Conservation (phyloP, 1,139 yeast genomes). For the Kurtzmaniella quercitrusa region DNA sequence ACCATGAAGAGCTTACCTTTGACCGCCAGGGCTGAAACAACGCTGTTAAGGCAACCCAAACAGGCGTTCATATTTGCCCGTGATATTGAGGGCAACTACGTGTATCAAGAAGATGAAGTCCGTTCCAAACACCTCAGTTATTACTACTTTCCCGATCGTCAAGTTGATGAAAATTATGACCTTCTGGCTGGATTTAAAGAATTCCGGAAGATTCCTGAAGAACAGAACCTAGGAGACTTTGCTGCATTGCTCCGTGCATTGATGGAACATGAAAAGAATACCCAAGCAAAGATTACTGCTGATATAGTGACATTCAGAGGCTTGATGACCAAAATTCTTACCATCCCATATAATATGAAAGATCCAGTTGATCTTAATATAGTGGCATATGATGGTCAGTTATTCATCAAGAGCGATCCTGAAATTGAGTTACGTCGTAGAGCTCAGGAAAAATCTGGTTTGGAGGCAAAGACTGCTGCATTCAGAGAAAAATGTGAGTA, state of each 20-base stretch:
- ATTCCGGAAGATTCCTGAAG: slow-evolving; percentile 55
- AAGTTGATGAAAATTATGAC: slow-evolving; percentile 54
- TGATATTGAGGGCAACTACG: slow-evolving; percentile 43
- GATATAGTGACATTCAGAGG: slow-evolving; percentile 86
- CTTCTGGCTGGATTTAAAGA: slow-evolving; percentile 59
- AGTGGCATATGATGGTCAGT: slow-evolving; percentile 70
- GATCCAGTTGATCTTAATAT: slow-evolving; percentile 65
- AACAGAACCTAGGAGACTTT: slow-evolving; percentile 51
- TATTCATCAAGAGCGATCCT: slow-evolving; percentile 70
- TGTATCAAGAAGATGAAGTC: slow-evolving; percentile 46
- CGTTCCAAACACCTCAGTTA: slow-evolving; percentile 44
- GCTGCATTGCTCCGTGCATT: slow-evolving; percentile 56
- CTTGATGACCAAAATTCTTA: slow-evolving; percentile 62
- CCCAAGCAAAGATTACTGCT: slow-evolving; percentile 46
- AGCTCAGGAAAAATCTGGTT: slow-evolving; percentile 19
- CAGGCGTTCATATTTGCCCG: slow-evolving; percentile 62
- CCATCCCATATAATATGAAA: slow-evolving; percentile 52
- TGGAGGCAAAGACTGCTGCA: slow-evolving; percentile 18
- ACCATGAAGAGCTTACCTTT: slow-evolving; percentile 38
- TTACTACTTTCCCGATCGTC: slow-evolving; percentile 69
- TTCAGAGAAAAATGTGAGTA: slow-evolving; percentile 45
- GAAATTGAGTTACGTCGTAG: slow-evolving; percentile 30
- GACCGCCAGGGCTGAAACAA: slow-evolving; percentile 45
- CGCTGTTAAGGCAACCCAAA: slow-evolving; percentile 68
- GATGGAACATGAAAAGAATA: slow-evolving; percentile 47